phyloP scores from a whole-genome alignment of 768 basidiomycete species.

The Amyloporia xantha region DNA sequence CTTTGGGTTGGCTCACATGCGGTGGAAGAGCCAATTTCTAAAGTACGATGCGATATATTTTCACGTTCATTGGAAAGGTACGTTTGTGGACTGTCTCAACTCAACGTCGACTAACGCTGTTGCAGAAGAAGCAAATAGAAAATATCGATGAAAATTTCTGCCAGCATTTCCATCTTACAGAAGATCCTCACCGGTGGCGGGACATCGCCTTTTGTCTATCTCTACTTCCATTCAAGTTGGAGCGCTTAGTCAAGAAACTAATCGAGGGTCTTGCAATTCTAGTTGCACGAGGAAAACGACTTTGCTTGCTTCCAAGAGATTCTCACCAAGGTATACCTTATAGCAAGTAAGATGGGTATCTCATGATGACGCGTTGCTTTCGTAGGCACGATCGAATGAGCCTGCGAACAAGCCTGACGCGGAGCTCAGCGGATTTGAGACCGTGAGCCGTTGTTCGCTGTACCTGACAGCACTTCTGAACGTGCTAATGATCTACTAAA shows the following conservation, averaged over 20 bases:
- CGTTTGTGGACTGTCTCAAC: too few species aligned
- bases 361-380: background rate
- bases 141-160: slow-evolving; percentile 96
- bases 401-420: slow-evolving; percentile 87
- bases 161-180: slow-evolving; percentile 84
- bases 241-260: slow-evolving; percentile 92
- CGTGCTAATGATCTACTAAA: too few species aligned
- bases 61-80: slow-evolving; percentile 95
- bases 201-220: slow-evolving; percentile 96
- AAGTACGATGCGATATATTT: slow-evolving; percentile 90
- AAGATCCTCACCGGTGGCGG: slow-evolving; percentile 91
- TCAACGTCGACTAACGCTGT: background rate
- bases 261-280: slow-evolving; percentile 88
- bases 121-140: slow-evolving; percentile 95
- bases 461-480: background rate
- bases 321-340: slow-evolving; percentile 56
- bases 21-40: slow-evolving; percentile 92
- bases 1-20: slow-evolving; percentile 86
- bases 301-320: slow-evolving; percentile 84
- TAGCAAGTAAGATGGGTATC: background rate
- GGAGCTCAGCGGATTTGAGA: slow-evolving; percentile 92
- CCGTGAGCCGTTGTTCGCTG: slow-evolving; percentile 35
- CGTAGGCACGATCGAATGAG: slow-evolving; percentile 88
- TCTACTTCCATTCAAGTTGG: slow-evolving; percentile 92
- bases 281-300: slow-evolving; percentile 82